Base-by-base conservation (phyloP, 495 filamentous ascomycete species). In the Penicillium cosmopolitanum region DNA sequence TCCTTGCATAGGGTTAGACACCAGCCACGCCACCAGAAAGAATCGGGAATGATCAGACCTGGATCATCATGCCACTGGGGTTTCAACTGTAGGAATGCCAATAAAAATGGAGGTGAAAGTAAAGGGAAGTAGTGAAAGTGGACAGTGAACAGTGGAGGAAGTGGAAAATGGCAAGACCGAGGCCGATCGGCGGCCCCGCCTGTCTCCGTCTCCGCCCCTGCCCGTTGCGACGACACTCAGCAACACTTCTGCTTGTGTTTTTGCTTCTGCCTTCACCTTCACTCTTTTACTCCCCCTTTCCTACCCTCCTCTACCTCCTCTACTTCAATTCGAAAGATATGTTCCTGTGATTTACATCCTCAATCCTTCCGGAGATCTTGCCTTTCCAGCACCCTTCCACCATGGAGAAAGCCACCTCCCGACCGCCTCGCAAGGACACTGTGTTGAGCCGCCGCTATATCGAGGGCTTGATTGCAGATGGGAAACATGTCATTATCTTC, bases 401-500 rank as follows among this genome's bases (percentile, higher is more conserved):
- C 9, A 72, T 70, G 67, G 64, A 64, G 50, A 62, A 63, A 33
- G n/a, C 57, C 34, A 50, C 56, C 1, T 42, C 50, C 58, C 61
- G 66, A 53, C 57, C 64, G 50, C 65, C 73, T 64, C 73, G 72
- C 23, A 82, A 79, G 69, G 76, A 84, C 66, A 73, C 73, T 7
- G 58, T 88, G 12, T 71, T 89, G 60, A 85, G 86, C 38, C 85
- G 92, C 52, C 83, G 89, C 43, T 85, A 96, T 66, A 85, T 98
- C 58, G 95, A 98, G 73, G 87, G 83, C 4, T 73, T 95, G 63
- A 96, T 98, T 70, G 90, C 95, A 5, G 87, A 93, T 48, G 95
- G 93, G n/a, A 82, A 85, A 53, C 82, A 81, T 53, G 82, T 98
- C 38, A 82, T 97, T 53, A 92, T 98, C 50, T 80, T 92, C 51